A percentile compares a stretch with the other conserved stretches of the same genome.
Conservation (phyloP, 768 basidiomycete species). For the Cyclocybe cylindracea region DNA sequence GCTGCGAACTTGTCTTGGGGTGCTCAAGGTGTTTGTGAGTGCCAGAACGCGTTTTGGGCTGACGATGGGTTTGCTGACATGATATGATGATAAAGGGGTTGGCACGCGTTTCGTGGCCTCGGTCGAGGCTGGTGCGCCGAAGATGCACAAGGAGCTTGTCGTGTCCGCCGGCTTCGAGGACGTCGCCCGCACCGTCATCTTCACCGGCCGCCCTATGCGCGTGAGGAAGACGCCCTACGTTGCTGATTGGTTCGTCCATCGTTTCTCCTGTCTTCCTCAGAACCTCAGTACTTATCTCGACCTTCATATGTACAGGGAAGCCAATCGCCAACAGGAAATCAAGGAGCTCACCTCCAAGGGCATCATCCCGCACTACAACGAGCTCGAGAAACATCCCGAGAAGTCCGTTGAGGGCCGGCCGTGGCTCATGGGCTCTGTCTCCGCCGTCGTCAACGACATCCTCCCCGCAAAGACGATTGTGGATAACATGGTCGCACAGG, state of each 20-base stretch:
- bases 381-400: slow-evolving; percentile 80
- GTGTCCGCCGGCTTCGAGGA: slow-evolving; percentile 76
- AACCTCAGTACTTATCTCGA: not conserved
- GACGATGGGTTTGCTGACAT: not conserved
- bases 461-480: slow-evolving; percentile 83
- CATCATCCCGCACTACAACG: slow-evolving; percentile 72
- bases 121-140: slow-evolving; percentile 79
- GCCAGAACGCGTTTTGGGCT: slow-evolving; percentile 3
- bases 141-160: slow-evolving; percentile 81
- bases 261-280: not conserved
- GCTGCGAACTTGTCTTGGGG: slow-evolving; percentile 90
- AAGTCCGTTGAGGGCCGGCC: slow-evolving; percentile 64
- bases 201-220: slow-evolving; percentile 86
- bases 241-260: slow-evolving; percentile 65
- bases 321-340: slow-evolving; percentile 79
- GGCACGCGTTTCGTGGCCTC: slow-evolving; percentile 88
- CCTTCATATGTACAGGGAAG: slow-evolving; percentile 51
- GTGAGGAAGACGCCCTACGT: slow-evolving; percentile 86
- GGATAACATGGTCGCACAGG: slow-evolving; percentile 66
- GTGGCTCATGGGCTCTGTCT: slow-evolving; percentile 87
- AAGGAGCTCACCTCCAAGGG: slow-evolving; percentile 81
- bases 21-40: slow-evolving; percentile 84
- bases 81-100: slow-evolving; percentile 50
- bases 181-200: slow-evolving; percentile 82
- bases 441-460: slow-evolving; percentile 72